Evolutionary conservation across 805 yeast genomes (phyloP), one percentile per base, ranked within the genome.

Genomic region (Zygotorulaspora florentina): DNA sequence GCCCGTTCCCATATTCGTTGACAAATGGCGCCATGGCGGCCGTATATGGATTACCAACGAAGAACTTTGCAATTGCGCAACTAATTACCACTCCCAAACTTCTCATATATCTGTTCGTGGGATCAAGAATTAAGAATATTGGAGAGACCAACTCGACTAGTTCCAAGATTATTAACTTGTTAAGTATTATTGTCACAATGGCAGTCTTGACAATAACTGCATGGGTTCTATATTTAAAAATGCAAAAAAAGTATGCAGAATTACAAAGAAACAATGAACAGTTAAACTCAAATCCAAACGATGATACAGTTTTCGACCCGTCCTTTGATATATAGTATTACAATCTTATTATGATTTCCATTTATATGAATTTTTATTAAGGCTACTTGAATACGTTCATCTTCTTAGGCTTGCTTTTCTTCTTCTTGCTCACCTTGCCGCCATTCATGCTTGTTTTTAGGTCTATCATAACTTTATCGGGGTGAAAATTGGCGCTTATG

Each of bases 11-110:
- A 0, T 93, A 89, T 62, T 88, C 96, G 2, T 69, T 91, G 27
- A 83, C 93, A 0, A 91, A 91, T 58, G 97, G 96, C 3, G 97
- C 96, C 0, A 72, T 93, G 53, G 93, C 96, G 8, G 83, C 95
- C 1, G 77, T 91, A 11, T 96, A 95, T 0, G 85, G 87, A 13
- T 73, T 91, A 10, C 71, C 83, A 0, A 67, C 81, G 1, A 50
- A 65, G 35, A 79, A 81, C 20, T 91, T 85, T 62, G 69, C 81
- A 2, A 58, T 82, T 27, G 96, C 96, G 0, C 83, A 89, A 18
- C 52, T 80, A 0, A 62, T 87, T 28, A 80, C 95, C 1, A 79
- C 95, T 0, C 98, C 98, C 7, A 93, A 90, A 60, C 68, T 84
- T 50, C 61, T 86, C n/a, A 69, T 87, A 42, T 86, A 83, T 56